These are phyloP conservation scores for Cladorrhinum samala DNA, from an alignment of 495 filamentous ascomycete species.

Conservation along the genomic window DNA sequence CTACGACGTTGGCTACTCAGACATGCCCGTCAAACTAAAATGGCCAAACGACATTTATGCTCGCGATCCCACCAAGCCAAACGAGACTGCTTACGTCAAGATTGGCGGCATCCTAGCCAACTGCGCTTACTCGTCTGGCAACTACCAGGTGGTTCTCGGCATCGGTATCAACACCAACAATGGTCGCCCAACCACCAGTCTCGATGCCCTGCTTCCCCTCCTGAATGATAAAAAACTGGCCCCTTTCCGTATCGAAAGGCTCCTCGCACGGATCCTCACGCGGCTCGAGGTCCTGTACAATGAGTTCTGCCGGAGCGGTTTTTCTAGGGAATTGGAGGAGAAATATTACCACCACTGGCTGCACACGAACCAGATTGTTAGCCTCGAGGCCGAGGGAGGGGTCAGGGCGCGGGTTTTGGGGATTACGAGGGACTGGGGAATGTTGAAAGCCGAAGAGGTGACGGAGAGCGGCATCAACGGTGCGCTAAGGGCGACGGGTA, in stretches of 20 bases:
- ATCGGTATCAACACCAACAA: slow-evolving; percentile 90
- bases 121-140: slow-evolving; percentile 67
- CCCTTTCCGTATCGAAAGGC: slow-evolving; percentile 66
- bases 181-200: slow-evolving; percentile 75
- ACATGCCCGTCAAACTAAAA: slow-evolving; percentile 78
- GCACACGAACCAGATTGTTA: slow-evolving; percentile 85
- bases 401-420: slow-evolving; percentile 76
- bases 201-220: slow-evolving; percentile 63
- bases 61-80: slow-evolving; percentile 58
- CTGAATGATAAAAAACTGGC: slow-evolving; percentile 33
- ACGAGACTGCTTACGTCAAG: slow-evolving; percentile 67
- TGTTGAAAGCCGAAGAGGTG: slow-evolving; percentile 78
- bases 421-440: slow-evolving; percentile 81
- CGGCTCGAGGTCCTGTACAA: slow-evolving; percentile 73
- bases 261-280: slow-evolving; percentile 77
- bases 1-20: slow-evolving; percentile 64
- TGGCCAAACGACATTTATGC: slow-evolving; percentile 99
- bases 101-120: slow-evolving; percentile 93
- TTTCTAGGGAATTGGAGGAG: slow-evolving; percentile 62
- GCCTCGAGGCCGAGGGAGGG: slow-evolving; percentile 75
- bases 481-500: slow-evolving; percentile 56
- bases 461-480: slow-evolving; percentile 52
- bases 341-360: slow-evolving; percentile 86
- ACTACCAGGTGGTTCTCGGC: slow-evolving; percentile 83
- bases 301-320: slow-evolving; percentile 66